Conservation (phyloP, 164 flowering plant species). For the Piper longum region DNA sequence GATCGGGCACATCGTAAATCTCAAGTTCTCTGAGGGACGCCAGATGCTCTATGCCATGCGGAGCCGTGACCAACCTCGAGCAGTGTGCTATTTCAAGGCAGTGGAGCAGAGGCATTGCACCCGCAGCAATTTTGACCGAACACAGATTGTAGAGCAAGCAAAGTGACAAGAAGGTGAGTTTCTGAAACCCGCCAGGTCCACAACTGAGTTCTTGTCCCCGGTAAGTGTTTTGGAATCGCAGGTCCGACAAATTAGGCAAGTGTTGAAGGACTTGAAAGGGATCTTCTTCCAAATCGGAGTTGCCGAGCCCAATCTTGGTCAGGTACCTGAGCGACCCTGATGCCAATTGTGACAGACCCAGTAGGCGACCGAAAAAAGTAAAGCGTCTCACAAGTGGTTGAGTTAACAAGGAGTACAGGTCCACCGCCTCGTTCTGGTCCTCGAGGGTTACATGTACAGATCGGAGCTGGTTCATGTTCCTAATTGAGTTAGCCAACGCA, state of each 20-base stretch:
- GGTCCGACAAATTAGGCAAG: conserved; percentile 1
- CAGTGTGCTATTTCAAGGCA: background rate
- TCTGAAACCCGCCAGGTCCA: conserved; percentile 17
- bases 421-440: conserved; percentile 3
- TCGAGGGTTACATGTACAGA: background rate
- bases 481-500: conserved; percentile 2
- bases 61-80: background rate
- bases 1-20: background rate
- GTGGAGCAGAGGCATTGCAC: conserved; percentile 17
- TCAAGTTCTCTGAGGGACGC: background rate
- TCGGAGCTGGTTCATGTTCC: conserved; percentile 3
- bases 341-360: background rate
- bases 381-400: background rate
- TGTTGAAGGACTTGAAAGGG: conserved; percentile 5
- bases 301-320: background rate
- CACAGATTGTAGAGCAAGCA: background rate
- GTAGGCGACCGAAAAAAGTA: background rate
- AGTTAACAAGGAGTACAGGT: background rate
- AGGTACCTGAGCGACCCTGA: conserved; percentile 1
- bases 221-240: conserved; percentile 17
- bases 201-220: conserved; percentile 14
- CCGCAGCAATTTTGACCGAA: conserved; percentile 11
- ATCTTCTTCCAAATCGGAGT: background rate
- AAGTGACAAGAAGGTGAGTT: conserved; percentile 13
- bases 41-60: background rate